Evolutionary conservation across 208 protist species (phyloP), one percentile per base, ranked within the genome.

Genomic region (Trichomonas vaginalis): DNA sequence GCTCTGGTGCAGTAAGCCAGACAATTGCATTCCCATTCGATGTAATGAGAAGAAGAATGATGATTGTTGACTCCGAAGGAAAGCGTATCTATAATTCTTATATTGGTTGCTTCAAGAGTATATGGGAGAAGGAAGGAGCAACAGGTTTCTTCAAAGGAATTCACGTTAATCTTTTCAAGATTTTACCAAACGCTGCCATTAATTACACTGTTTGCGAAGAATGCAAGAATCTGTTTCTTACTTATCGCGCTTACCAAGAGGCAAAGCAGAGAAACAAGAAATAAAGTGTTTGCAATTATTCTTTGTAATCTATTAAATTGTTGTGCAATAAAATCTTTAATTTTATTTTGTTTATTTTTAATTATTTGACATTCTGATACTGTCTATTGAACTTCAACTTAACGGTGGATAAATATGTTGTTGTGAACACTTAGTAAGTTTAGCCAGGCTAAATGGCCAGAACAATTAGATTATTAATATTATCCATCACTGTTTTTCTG

Each of bases 21-120:
- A 79, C 39, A 46, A 39, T 95, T 27, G 61, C 49, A 61, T 95
- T 79, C 37, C 92, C 92, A 79, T 95, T 95, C 47, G 92, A 95
- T 46, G 51, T 79, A 21, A 27, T 95, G 2, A 21, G 92, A 1
- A 95, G 40, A 49, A 45, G 47, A 9, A 23, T 51, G 40, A 61
- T 80, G 51, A 9, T 95, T 45, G 47, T 35, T 40, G 92, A 79
- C 35, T 47, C 3, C 23, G 82, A 95, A 15, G 45, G 45, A 39
- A 45, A 47, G 3, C 86, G 40, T 48, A 4, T 92, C 86, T 95
- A 95, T 49, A 79, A 42, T 35, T 49, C 47, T 47, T 79, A 42
- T 10, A 47, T 95, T 42, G 92, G 61, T 8, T 32, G 49, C 21
- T 95, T 95, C 92, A 35, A 49, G 45, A 95, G 61, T 9, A 95